phyloP scores from a whole-genome alignment of 345 rosid genomes.

The Erucastrum elatum region DNA sequence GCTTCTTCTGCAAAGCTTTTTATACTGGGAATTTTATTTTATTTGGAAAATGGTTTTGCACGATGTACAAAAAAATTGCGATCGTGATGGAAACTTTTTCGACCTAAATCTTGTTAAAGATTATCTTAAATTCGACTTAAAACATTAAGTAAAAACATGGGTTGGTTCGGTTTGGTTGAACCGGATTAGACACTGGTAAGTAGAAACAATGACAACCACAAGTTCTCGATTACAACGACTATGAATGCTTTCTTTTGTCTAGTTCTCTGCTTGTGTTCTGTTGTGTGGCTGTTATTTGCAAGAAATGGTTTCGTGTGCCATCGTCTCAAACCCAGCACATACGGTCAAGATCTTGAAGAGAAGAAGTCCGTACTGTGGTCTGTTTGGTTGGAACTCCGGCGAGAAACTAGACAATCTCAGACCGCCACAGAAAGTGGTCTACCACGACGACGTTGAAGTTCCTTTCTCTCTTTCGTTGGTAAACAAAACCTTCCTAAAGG shows the following conservation, averaged over 20 bases:
- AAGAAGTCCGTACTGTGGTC: conserved; percentile 36
- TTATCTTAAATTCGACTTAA: neutral
- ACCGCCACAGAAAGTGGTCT: conserved; percentile 39
- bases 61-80: conserved; percentile 23
- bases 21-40: neutral
- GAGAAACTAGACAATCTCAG: conserved; percentile 38
- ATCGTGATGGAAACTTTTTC: conserved; percentile 19
- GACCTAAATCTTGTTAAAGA: neutral
- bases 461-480: conserved; percentile 71
- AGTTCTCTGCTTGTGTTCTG: neutral
- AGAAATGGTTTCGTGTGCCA: conserved; percentile 54
- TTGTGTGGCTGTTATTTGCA: conserved; percentile 31
- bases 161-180: neutral
- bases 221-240: conserved; percentile 1
- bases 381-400: conserved; percentile 67
- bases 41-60: neutral
- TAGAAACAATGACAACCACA: conserved; percentile 24
- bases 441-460: conserved; percentile 52
- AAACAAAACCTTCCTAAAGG: conserved; percentile 63
- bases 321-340: conserved; percentile 40
- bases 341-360: conserved; percentile 33
- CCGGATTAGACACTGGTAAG: conserved; percentile 8
- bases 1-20: conserved; percentile 1
- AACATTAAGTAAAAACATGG: neutral
- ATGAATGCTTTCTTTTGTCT: neutral